Base-by-base conservation (phyloP, 495 filamentous ascomycete species). In the Hyaloscypha hepaticicola region DNA sequence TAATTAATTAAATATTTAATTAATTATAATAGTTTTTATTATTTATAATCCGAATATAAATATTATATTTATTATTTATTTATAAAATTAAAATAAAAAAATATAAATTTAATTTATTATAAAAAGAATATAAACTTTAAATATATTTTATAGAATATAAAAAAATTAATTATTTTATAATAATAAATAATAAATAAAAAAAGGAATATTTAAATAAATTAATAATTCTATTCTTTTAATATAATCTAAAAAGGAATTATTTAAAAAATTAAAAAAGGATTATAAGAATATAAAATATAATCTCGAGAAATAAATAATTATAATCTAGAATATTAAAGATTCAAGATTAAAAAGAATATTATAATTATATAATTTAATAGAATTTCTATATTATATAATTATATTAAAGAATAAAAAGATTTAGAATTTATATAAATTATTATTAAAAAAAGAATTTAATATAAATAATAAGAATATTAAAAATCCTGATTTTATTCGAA, bases 241-340 rank as follows among this genome's bases (percentile, higher is more conserved):
- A 50, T 50, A 61, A 25, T 24, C 26, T 63, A 24, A 63, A 41
- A 61, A 60, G 28, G 25, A 57, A n/a, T 45, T 53, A 22, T 66
- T 60, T 61, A 27, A 21, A 2, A 60, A 60, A 48, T 27, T 66
- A 2, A 25, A 66, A 25, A 66, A 55, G 34, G 45, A 66, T 33
- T 60, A 66, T 33, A 45, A 29, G 29, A 50, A 61, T 28, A 24
- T 58, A 12, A 66, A 57, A 27, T 16, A 21, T 12, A 33, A 63
- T 52, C 31, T 67, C 55, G 21, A 62, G 41, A 49, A 62, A 51
- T 52, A 67, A 58, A 59, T 52, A 26, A 67, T 28, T 22, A 62
- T 62, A 11, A 34, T 66, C 21, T 50, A 66, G 28, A 51, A 62
- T 28, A 33, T 66, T 66, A 31, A 55, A 33, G 55, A 57, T 57